A percentile compares a stretch with the other conserved stretches of the same genome.
These are phyloP conservation scores for Backusella luteola DNA, from an alignment of 192 early-diverging fungal species.

Conservation along the genomic window DNA sequence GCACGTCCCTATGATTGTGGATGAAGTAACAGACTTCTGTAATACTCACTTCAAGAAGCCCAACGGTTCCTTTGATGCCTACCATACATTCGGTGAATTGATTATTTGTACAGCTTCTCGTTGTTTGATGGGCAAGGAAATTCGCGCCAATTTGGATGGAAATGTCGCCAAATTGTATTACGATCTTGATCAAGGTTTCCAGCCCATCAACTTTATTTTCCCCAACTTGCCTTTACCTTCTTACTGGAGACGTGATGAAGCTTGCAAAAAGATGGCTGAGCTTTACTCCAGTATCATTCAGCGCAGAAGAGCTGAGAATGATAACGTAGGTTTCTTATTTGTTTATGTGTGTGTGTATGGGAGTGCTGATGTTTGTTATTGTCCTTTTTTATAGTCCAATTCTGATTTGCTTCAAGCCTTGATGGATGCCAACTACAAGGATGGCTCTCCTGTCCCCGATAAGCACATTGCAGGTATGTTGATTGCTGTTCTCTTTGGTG, in stretches of 20 bases:
- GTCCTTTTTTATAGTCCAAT: conserved; percentile 14
- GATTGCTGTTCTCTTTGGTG: conserved; percentile 96
- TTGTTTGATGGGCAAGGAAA: conserved; percentile 93
- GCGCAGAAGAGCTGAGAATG: conserved; percentile 60
- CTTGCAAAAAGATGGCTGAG: conserved; percentile 77
- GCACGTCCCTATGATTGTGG: conserved; percentile 84
- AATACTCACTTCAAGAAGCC: conserved; percentile 53
- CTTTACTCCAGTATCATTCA: conserved; percentile 82
- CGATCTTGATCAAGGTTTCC: conserved; percentile 91
- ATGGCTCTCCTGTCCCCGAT: conserved; percentile 81
- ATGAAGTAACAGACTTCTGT: conserved; percentile 83
- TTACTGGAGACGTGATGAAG: conserved; percentile 83
- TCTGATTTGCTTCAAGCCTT: conserved; percentile 79
- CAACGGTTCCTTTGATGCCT: conserved; percentile 63
- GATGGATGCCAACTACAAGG: conserved; percentile 87
- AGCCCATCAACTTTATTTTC: conserved; percentile 94
- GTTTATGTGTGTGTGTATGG: neutral
- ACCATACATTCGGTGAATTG: conserved; percentile 82
- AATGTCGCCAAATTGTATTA: conserved; percentile 81
- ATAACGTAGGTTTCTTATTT: conserved; percentile 20
- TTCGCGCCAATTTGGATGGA: conserved; percentile 79
- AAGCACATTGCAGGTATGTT: conserved; percentile 89
- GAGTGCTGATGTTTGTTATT: neutral
- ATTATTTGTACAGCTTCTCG: conserved; percentile 94
- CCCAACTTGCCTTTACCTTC: conserved; percentile 86